These are phyloP conservation scores for Eimeria maxima DNA, from an alignment of 169 alveolate species.

Conservation along the genomic window DNA sequence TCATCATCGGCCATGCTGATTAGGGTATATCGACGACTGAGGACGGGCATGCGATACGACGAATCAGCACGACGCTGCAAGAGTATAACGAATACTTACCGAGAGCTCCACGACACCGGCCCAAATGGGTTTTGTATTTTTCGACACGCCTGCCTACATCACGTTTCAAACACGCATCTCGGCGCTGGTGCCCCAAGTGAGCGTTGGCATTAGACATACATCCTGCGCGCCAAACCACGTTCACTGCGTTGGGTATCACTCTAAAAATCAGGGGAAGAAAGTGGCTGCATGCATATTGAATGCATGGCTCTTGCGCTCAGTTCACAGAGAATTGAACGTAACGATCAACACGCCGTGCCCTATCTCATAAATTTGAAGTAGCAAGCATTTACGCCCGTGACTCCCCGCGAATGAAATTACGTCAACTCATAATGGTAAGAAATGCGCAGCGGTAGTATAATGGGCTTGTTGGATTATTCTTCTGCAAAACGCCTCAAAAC, in stretches of 20 bases:
- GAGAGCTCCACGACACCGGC: no score
- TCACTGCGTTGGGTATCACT: not conserved
- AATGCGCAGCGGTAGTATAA: not conserved
- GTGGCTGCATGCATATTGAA: not conserved
- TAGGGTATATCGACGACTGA: no score
- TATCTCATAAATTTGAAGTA: not conserved
- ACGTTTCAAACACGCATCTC: not conserved
- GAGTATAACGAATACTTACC: no score
- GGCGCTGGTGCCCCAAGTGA: not conserved
- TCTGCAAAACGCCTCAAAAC: not conserved
- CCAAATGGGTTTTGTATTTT: no score
- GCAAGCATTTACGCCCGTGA: not conserved
- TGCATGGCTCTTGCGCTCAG: not conserved
- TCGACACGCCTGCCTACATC: not conserved
- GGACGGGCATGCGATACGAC: no score
- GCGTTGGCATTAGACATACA: not conserved
- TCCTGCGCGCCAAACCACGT: not conserved
- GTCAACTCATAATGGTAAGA: not conserved
- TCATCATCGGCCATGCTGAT: no score
- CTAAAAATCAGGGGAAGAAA: not conserved
- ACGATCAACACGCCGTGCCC: not conserved
- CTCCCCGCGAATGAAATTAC: not conserved
- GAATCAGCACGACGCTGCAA: no score
- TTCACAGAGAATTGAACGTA: not conserved
- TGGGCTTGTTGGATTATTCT: not conserved